phyloP scores from a whole-genome alignment of 2,329 filamentous ascomycete genomes.

The Stachybotrys chartarum region DNA sequence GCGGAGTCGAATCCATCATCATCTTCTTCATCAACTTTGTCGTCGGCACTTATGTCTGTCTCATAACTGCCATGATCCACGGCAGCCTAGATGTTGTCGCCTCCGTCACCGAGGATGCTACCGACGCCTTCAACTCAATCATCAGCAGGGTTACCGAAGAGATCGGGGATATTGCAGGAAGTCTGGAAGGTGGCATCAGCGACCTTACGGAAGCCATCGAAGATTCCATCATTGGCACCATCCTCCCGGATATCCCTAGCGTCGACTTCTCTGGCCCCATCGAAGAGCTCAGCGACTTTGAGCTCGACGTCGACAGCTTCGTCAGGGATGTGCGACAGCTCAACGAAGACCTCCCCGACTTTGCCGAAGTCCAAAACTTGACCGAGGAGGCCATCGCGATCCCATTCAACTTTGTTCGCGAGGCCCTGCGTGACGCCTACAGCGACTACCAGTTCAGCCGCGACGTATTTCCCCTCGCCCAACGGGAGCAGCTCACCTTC shows the following conservation, averaged over 20 bases:
- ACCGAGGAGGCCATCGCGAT: slow-evolving; percentile 66
- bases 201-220: slow-evolving; percentile 37
- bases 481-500: slow-evolving; percentile 77
- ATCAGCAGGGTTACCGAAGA: slow-evolving; percentile 48
- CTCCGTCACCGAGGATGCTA: slow-evolving; percentile 44
- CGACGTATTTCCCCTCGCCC: slow-evolving; percentile 71
- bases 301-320: slow-evolving; percentile 60
- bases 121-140: slow-evolving; percentile 40
- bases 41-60: slow-evolving; percentile 82
- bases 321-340: slow-evolving; percentile 63
- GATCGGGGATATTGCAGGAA: slow-evolving; percentile 51
- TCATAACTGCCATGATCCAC: slow-evolving; percentile 76
- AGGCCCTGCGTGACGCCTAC: slow-evolving; percentile 63
- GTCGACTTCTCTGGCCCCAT: slow-evolving; percentile 62
- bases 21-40: slow-evolving; percentile 90
- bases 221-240: slow-evolving; percentile 42
- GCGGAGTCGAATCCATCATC: slow-evolving; percentile 78
- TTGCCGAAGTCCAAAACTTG: slow-evolving; percentile 75
- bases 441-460: slow-evolving; percentile 72
- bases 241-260: slow-evolving; percentile 33
- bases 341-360: slow-evolving; percentile 74
- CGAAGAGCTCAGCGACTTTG: slow-evolving; percentile 59
- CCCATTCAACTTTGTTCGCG: slow-evolving; percentile 76
- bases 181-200: slow-evolving; percentile 40
- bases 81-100: slow-evolving; percentile 67